Conservation (phyloP, 1,284 basidiomycete genomes). For the Farysia itapuensis region DNA sequence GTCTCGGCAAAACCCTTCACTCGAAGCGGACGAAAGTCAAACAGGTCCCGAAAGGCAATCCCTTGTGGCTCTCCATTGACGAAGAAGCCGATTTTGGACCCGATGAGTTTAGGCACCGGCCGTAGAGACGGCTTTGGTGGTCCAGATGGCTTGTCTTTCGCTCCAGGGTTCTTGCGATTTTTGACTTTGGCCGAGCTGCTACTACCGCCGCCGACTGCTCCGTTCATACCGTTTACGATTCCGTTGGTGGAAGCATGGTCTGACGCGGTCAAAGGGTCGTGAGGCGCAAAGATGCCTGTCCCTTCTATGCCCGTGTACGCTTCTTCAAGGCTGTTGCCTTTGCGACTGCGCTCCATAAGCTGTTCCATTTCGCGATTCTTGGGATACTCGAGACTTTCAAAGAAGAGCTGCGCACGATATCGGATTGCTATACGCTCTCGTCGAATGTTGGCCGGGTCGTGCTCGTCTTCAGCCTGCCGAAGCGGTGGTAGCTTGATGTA, state of each 20-base stretch:
- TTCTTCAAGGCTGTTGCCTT: slow-evolving; percentile 29
- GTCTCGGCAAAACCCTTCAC: slow-evolving; percentile 17
- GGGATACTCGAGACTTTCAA: slow-evolving; percentile 88
- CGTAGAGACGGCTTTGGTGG: slow-evolving; percentile 63
- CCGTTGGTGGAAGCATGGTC: background rate
- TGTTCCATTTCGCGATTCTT: slow-evolving; percentile 89
- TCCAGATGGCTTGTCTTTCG: slow-evolving; percentile 27
- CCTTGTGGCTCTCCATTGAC: slow-evolving; percentile 87
- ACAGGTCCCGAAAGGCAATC: slow-evolving; percentile 81
- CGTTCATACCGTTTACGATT: background rate
- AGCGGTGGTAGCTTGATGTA: slow-evolving; percentile 78
- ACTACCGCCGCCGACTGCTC: background rate
- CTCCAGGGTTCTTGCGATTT: slow-evolving; percentile 26
- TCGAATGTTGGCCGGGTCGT: slow-evolving; percentile 44
- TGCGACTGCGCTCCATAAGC: slow-evolving; percentile 62
- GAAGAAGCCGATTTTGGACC: slow-evolving; percentile 83
- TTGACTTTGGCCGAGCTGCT: slow-evolving; percentile 27
- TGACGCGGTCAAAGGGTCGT: background rate
- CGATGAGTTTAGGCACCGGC: slow-evolving; percentile 71
- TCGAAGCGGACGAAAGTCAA: slow-evolving; percentile 80
- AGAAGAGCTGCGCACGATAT: slow-evolving; percentile 93
- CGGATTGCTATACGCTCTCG: slow-evolving; percentile 70
- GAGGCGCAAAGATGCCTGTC: slow-evolving; percentile 17
- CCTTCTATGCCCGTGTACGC: slow-evolving; percentile 23
- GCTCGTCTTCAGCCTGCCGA: slow-evolving; percentile 9